A percentile compares a stretch with the other conserved stretches of the same genome.
Evolutionary conservation across 305 asterid genomes (phyloP).

Genomic region (Solanum hybrid): DNA sequence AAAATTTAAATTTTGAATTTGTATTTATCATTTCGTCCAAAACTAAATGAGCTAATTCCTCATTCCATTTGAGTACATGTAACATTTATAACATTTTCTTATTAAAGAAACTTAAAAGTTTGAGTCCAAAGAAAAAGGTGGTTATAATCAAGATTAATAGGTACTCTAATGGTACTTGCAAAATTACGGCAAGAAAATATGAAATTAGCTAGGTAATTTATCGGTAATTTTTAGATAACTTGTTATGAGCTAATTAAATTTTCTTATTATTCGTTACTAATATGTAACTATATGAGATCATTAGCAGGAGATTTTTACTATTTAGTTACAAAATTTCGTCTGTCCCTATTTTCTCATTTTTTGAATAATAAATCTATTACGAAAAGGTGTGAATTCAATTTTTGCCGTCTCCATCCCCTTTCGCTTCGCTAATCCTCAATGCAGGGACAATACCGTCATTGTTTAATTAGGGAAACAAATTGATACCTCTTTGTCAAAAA

Average conservation of each 20-base stretch:
- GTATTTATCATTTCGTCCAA: neutral
- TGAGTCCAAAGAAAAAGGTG: neutral
- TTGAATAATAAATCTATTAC: neutral
- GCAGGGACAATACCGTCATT: neutral
- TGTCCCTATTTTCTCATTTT: neutral
- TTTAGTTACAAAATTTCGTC: neutral
- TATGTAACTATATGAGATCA: neutral
- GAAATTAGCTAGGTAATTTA: neutral
- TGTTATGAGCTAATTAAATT: fast-evolving
- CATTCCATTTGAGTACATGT: neutral
- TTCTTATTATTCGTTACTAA: neutral
- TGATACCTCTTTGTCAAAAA: neutral
- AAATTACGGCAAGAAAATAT: neutral
- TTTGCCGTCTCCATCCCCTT: neutral
- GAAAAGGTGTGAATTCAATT: neutral
- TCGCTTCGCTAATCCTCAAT: neutral
- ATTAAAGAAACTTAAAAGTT: neutral
- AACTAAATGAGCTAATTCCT: neutral
- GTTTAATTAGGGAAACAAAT: neutral
- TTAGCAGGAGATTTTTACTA: neutral
- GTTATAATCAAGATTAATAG: neutral
- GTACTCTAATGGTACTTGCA: neutral
- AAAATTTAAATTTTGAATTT: neutral
- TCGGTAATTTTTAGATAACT: neutral
- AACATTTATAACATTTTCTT: neutral